These are phyloP conservation scores for Geotrichum aggregatum DNA, from an alignment of 1,139 yeast species.

Conservation along the genomic window DNA sequence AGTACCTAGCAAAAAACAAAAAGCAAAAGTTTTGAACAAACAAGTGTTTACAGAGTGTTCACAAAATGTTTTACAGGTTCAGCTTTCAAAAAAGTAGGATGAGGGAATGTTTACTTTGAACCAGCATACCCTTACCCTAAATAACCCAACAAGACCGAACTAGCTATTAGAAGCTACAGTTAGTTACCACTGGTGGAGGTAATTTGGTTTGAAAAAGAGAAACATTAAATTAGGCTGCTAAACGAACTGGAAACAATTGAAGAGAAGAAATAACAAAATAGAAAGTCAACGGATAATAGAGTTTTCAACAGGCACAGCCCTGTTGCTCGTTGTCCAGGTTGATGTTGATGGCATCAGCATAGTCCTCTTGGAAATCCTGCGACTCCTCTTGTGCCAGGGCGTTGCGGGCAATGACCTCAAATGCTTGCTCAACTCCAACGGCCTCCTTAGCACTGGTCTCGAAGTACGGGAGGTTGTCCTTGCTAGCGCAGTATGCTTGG, in stretches of 20 bases:
- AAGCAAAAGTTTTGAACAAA: too few relatives aligned
- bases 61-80: too few relatives aligned
- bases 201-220: too few relatives aligned
- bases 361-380: slow-evolving; percentile 83
- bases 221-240: too few relatives aligned
- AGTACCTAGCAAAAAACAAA: too few relatives aligned
- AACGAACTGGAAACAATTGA: neutral
- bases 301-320: slow-evolving; percentile 66
- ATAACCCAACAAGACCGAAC: too few relatives aligned
- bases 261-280: neutral
- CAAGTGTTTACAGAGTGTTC: too few relatives aligned
- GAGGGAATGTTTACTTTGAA: too few relatives aligned
- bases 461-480: slow-evolving; percentile 89
- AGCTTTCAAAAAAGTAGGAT: too few relatives aligned
- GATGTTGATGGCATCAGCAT: slow-evolving; percentile 92
- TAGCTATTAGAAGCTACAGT: too few relatives aligned
- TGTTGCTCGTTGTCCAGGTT: slow-evolving; percentile 78
- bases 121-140: too few relatives aligned
- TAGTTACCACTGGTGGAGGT: too few relatives aligned
- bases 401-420: slow-evolving; percentile 91
- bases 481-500: slow-evolving; percentile 73
- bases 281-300: neutral
- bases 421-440: slow-evolving; percentile 89
- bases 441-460: slow-evolving; percentile 95
- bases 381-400: slow-evolving; percentile 90